Conservation (phyloP, 2,329 filamentous ascomycete species). For the Piedraia hortae region DNA sequence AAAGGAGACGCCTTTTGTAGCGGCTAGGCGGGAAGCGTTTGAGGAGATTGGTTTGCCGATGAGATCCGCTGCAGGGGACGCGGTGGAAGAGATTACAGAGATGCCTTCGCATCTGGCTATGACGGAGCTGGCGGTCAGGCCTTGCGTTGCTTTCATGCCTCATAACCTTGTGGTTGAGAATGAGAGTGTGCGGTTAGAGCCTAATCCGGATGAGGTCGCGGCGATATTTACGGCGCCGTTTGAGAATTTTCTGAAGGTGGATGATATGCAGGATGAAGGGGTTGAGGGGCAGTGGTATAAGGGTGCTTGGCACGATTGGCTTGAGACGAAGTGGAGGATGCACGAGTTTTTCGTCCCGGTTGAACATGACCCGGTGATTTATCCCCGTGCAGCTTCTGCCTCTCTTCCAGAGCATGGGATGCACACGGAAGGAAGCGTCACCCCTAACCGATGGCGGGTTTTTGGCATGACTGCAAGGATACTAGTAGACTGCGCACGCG, state of each 20-base stretch:
- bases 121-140: constrained; percentile 22
- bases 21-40: constrained; percentile 65
- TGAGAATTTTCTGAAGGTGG: constrained; percentile 43
- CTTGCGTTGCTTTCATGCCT: constrained; percentile 31
- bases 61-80: constrained; percentile 48
- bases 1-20: constrained; percentile 37
- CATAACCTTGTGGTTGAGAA: constrained; percentile 15
- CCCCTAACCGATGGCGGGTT: constrained; percentile 34
- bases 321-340: constrained; percentile 52
- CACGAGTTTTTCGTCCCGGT: constrained; percentile 84
- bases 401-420: too few species aligned
- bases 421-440: neutral
- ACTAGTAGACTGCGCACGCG: constrained; percentile 58
- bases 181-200: too few species aligned
- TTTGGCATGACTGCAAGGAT: constrained; percentile 91
- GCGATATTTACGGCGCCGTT: constrained; percentile 83
- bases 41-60: constrained; percentile 81
- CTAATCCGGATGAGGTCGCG: constrained; percentile 51
- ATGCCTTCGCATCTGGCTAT: constrained; percentile 33
- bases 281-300: constrained; percentile 48
- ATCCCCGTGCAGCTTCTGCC: neutral
- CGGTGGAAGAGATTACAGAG: constrained; percentile 64
- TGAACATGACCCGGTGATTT: constrained; percentile 1
- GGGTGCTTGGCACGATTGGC: constrained; percentile 56
- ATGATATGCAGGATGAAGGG: constrained; percentile 24